phyloP scores from a whole-genome alignment of 2,329 filamentous ascomycete species.

The Penicillium glabrum region DNA sequence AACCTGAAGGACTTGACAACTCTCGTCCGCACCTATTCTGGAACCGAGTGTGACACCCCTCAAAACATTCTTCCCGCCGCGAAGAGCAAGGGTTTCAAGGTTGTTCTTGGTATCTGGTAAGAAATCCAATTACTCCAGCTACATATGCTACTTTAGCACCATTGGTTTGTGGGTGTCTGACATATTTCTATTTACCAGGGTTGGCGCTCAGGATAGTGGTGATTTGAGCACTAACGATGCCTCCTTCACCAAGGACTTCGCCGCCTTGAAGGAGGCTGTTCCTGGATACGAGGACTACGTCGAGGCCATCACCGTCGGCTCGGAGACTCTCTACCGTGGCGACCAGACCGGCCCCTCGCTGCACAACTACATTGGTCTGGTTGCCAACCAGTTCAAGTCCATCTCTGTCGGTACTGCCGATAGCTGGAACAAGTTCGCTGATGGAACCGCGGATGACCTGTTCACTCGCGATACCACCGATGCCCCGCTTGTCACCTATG shows the following conservation, averaged over 20 bases:
- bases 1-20: conserved; percentile 55
- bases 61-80: conserved; percentile 65
- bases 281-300: conserved; percentile 57
- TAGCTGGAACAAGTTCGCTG: conserved; percentile 70
- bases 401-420: conserved; percentile 68
- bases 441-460: conserved; percentile 63
- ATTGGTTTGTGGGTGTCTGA: neutral
- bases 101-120: conserved; percentile 70
- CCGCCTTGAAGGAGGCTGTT: conserved; percentile 51
- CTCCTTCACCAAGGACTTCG: conserved; percentile 61
- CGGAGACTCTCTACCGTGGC: conserved; percentile 68
- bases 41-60: conserved; percentile 65
- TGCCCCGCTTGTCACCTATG: conserved; percentile 57
- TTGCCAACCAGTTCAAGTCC: conserved; percentile 56
- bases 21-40: conserved; percentile 66
- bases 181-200: conserved; percentile 9
- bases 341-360: conserved; percentile 64
- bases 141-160: neutral
- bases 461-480: conserved; percentile 48
- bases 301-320: conserved; percentile 69
- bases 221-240: conserved; percentile 43
- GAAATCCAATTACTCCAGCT: conserved; percentile 16
- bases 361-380: conserved; percentile 60
- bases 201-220: conserved; percentile 16
- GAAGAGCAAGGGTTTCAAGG: conserved; percentile 63